Evolutionary conservation across 2,329 filamentous ascomycete genomes (phyloP), one percentile per base, ranked within the genome.

Genomic region (Apiospora sp.): DNA sequence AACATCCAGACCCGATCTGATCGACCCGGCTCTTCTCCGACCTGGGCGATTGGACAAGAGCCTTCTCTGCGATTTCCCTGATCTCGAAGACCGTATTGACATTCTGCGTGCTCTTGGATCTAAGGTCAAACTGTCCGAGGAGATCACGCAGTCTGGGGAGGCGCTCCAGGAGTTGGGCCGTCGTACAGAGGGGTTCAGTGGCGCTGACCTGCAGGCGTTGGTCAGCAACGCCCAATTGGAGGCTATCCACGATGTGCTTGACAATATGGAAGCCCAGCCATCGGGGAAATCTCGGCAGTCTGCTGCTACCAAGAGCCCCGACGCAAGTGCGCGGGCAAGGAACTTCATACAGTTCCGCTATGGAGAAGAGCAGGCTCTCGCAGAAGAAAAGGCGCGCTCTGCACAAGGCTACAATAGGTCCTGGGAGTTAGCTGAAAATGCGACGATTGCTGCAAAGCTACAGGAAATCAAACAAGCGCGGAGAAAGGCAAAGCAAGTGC

Each of bases 211-310:
- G 4, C 96, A 99, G 82, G 96, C 96, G 0, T 89, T 99, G 8
- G 92, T 98, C 61, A 98, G 97, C 78, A 99, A 99, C 77, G 95
- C 96, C 0, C 96, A 99, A 81, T 88, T 99, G 7, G 96, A 98
- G 84, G 96, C 96, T 41, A 98, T 99, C 75, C 96, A 99, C 80
- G 95, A 98, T 76, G 91, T 97, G 2, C 89, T 99, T 0, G 92
- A 91, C 71, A 90, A 92, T 78, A 86, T 90, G 61, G 78, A 83
- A 54, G 72, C 76, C 4, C 77, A 78, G 19, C 74, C 76, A 0
- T 72, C 76, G 1, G 76, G 77, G 37, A 79, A 77, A 24, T 78
- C 75, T 43, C 68, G 69, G 46, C 81, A 80, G 67, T 80, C 80
- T 14, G 79, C 81, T n/a, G 81, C 79, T 74, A 81, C 82, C 70